Base-by-base conservation (phyloP, 371 early-diverging fungal genomes). In the Synchytrium microbalum region DNA sequence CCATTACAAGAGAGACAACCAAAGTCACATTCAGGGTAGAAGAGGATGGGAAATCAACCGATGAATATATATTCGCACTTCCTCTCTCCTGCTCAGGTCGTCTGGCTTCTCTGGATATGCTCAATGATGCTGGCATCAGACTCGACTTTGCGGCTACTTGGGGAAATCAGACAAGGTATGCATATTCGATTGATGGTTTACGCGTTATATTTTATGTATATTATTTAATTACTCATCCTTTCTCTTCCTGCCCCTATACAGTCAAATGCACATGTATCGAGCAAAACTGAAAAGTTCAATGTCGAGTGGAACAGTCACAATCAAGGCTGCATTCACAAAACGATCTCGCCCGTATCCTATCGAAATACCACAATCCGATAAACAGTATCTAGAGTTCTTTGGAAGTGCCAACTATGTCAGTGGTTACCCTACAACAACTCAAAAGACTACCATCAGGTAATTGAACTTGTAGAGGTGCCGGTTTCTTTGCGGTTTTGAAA, bases 371-470 rank as follows among this genome's bases (percentile, higher is more conserved):
- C 92, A 92, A 75, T 71, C 75, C 3, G 86, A 83, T 28, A 80
- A 81, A 64, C 93, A 92, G 69, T 67, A 71, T 58, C 76, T 91
- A 46, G 64, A 76, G 54, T 90, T 81, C 72, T 62, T 64, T 3
- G 86, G 85, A 66, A 84, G 85, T 66, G 76, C 81, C 5, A 85
- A 85, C 67, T 72, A 86, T 28, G 67, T 71, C 57, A 83, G 87
- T 16, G 82, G 85, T 24, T 94, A 96, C 73, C 13, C 23, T 24
- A 79, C 87, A 3, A 68, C 80, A 51, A 88, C 89, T 73, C 84
- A 86, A 64, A 92, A 92, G 75, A 90, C 92, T 2, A 84, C 84
- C 19, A 79, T 96, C 61, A 79, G 79, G 90, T 76, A 59, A 14
- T 72, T 32, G 1, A 1, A 51, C 14, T 13, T 2, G 25, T 24